Conservation (phyloP, 257 asterid genomes). For the Solanum etuberosum region DNA sequence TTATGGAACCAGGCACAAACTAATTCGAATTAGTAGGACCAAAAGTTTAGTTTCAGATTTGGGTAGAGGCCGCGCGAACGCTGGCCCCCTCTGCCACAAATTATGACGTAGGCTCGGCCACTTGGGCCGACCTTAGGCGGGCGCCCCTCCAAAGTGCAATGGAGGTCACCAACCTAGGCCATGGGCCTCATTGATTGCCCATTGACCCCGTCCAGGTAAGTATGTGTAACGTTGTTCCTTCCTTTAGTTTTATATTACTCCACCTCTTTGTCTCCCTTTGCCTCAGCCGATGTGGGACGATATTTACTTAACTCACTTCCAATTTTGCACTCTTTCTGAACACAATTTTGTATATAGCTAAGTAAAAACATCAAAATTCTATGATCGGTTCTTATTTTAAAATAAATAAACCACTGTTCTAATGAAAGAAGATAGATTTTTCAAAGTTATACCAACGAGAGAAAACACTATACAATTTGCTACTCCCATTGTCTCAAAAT, state of each 20-base stretch:
- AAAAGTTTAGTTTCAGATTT: background rate
- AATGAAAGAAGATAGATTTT: no score
- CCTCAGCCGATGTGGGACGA: background rate
- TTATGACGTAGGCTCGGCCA: slow-evolving; percentile 10
- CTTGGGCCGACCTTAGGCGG: slow-evolving; percentile 8
- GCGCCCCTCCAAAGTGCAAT: slow-evolving; percentile 13
- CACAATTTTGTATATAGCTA: background rate
- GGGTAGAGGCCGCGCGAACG: slow-evolving; percentile 4
- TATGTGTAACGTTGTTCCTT: background rate
- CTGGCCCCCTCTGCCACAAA: slow-evolving; percentile 8
- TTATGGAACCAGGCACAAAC: background rate
- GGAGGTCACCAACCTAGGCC: slow-evolving; percentile 30
- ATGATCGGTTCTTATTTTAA: background rate
- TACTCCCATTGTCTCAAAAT: background rate
- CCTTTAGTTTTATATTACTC: background rate
- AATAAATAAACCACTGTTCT: no score
- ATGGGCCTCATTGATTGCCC: slow-evolving; percentile 13
- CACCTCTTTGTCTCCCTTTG: background rate
- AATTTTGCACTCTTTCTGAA: background rate
- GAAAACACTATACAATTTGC: background rate
- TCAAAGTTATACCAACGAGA: no score
- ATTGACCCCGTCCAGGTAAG: slow-evolving; percentile 39
- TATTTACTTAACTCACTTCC: fast-evolving
- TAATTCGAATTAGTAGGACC: background rate
- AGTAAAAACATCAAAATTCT: background rate